Evolutionary conservation across 202 grass and related monocot genomes (phyloP).

Genomic region (Musa balbisiana): DNA sequence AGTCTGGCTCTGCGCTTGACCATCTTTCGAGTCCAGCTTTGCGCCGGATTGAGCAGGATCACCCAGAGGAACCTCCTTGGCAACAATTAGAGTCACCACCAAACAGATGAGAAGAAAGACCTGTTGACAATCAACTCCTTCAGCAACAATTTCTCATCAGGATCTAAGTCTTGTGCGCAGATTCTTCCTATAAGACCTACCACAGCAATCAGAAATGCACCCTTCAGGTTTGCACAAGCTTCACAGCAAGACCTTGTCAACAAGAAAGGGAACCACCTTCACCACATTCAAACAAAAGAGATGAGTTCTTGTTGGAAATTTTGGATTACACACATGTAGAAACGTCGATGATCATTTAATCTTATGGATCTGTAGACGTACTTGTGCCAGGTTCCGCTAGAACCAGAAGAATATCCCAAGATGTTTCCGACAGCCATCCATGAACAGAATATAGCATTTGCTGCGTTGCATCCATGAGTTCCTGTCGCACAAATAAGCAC

Average conservation of each 20-base stretch:
- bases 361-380: conserved; percentile 22
- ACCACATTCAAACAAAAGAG: conserved; percentile 1
- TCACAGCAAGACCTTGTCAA: conserved; percentile 72
- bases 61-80: conserved; percentile 53
- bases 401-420: conserved; percentile 86
- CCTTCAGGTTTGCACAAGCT: conserved; percentile 93
- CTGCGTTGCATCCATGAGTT: conserved; percentile 50
- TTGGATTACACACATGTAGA: background rate
- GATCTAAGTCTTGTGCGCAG: background rate
- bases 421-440: conserved; percentile 94
- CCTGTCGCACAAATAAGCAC: conserved; percentile 20
- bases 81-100: conserved; percentile 45
- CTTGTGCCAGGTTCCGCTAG: conserved; percentile 73
- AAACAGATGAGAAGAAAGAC: conserved; percentile 44
- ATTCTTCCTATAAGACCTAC: conserved; percentile 28
- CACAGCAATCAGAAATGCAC: conserved; percentile 90
- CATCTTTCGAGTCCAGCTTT: conserved; percentile 29
- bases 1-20: background rate
- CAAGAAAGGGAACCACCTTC: conserved; percentile 92
- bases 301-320: background rate
- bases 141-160: background rate
- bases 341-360: background rate
- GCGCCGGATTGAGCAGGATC: conserved; percentile 8
- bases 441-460: conserved; percentile 85
- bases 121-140: conserved; percentile 27